Evolutionary conservation across 495 filamentous ascomycete species (phyloP), one percentile per base, ranked within the genome.

Genomic region (Hypoxylon subgilvum): DNA sequence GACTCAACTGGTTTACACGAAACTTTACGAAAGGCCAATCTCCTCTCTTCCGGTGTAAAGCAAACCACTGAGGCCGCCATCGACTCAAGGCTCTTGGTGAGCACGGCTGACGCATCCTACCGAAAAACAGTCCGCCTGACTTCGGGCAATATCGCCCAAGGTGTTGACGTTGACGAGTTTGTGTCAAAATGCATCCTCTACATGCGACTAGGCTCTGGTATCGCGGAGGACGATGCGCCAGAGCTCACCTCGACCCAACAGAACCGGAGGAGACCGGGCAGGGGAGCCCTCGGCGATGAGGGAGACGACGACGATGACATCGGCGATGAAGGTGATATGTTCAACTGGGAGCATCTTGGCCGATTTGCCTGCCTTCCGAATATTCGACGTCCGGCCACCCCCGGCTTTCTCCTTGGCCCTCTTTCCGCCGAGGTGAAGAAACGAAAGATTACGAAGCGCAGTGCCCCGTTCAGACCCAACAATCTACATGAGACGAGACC

Each of bases 41-140:
- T 76, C 2, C 70, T 86, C 7, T 88, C 86, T 65, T 70, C 70
- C 21, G 75, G 83, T 27, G 91, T 97, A 42, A 94, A 90, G 60
- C 92, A 97, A 66, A 95, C 94, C 1, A 83, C 83, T n/a, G 95
- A 99, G 69, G 94, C 94, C 1, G 91, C 87, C 2, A 86, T 96
- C 52, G 94, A 99, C 66, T 89, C 93, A 0, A 86, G 90, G 34
- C 77, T 94, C 31, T 77, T 97, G 7, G 89, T 96, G 8, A 82
- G 78, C 27, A 84, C 86, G 0, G 86, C 89, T 14, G 94, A 97
- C 56, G 73, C 92, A 1, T 84, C 87, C 0, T 84, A 87, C 51
- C 88, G 89, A 50, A 90, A 88, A 61, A 84, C 86, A 0, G 74
- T 85, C 21, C 83, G 88, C 25, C 75, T 91, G 7, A 86, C 86